phyloP scores from a whole-genome alignment of 1,284 basidiomycete species.

The Sanghuangporus weigelae region DNA sequence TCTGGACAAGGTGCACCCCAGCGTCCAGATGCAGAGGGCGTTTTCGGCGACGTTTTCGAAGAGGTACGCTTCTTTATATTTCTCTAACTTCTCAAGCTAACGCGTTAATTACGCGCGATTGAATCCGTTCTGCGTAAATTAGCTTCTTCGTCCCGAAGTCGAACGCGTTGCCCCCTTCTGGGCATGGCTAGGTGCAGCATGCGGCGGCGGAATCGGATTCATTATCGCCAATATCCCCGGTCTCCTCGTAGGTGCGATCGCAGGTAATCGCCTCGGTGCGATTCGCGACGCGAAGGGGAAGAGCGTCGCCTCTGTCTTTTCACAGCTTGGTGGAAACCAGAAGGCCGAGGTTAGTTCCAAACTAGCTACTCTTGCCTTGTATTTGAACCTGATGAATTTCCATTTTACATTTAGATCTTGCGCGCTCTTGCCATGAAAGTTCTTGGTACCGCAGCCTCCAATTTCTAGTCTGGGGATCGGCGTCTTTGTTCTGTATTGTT shows the following conservation, averaged over 20 bases:
- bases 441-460: slow-evolving; percentile 58
- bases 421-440: slow-evolving; percentile 88
- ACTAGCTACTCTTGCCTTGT: not conserved
- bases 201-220: slow-evolving; percentile 71
- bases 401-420: slow-evolving; percentile 79
- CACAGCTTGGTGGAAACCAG: slow-evolving; percentile 69
- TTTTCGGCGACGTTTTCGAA: slow-evolving; percentile 89
- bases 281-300: slow-evolving; percentile 91
- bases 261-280: slow-evolving; percentile 83
- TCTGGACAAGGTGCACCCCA: slow-evolving; percentile 21
- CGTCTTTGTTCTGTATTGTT: not conserved
- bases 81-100: not conserved
- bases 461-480: not conserved
- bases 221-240: slow-evolving; percentile 88
- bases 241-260: slow-evolving; percentile 70
- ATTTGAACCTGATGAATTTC: not conserved
- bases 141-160: slow-evolving; percentile 77
- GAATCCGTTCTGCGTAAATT: not conserved
- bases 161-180: slow-evolving; percentile 66
- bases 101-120: not conserved
- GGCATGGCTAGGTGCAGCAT: slow-evolving; percentile 72
- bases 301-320: slow-evolving; percentile 89
- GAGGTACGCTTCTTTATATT: slow-evolving; percentile 47
- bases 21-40: slow-evolving; percentile 71
- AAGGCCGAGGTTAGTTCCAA: slow-evolving; percentile 72